Percentiles rank a stretch among this genome's conserved stretches.
These are phyloP conservation scores for Apophysomyces sp. DNA, from an alignment of 371 early-diverging fungal species.

Conservation along the genomic window DNA sequence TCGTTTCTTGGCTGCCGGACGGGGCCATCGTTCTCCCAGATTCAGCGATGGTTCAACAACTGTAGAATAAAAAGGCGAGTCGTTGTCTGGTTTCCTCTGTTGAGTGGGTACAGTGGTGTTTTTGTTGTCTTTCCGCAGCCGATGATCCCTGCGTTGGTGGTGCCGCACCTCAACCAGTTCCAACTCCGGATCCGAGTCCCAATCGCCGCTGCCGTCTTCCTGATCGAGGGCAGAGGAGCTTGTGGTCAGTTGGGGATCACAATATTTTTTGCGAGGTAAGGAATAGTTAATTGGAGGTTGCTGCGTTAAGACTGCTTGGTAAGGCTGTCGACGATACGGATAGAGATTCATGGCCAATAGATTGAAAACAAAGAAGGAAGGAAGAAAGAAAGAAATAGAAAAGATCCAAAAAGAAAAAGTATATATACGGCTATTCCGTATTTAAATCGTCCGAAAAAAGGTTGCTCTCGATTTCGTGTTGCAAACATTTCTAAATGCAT, in stretches of 20 bases:
- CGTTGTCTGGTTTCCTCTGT: background rate
- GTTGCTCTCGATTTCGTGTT: slow-evolving; percentile 11
- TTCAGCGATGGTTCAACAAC: slow-evolving; percentile 31
- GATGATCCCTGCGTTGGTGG: background rate
- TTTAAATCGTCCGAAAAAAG: background rate
- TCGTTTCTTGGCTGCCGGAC: background rate
- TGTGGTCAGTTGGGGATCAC: background rate
- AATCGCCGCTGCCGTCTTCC: slow-evolving; percentile 8
- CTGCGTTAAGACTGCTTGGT: background rate
- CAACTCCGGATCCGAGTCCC: slow-evolving; percentile 40
- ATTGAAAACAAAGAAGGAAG: slow-evolving; percentile 2
- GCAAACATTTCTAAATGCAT: slow-evolving; percentile 5
- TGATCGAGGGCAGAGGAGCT: too few species aligned
- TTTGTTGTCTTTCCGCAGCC: background rate
- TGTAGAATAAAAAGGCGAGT: slow-evolving; percentile 24
- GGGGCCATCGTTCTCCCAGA: slow-evolving; percentile 38
- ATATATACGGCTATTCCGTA: background rate
- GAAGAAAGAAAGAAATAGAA: slow-evolving; percentile 5
- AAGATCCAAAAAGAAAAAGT: slow-evolving; percentile 2
- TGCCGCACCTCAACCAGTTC: slow-evolving; percentile 19
- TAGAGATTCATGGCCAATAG: background rate
- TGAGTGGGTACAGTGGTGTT: background rate
- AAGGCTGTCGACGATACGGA: background rate
- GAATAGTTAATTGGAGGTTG: background rate
- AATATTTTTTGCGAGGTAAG: background rate